A percentile compares a stretch with the other conserved stretches of the same genome.
phyloP scores from a whole-genome alignment of 768 basidiomycete genomes.

The Inosperma sp. region DNA sequence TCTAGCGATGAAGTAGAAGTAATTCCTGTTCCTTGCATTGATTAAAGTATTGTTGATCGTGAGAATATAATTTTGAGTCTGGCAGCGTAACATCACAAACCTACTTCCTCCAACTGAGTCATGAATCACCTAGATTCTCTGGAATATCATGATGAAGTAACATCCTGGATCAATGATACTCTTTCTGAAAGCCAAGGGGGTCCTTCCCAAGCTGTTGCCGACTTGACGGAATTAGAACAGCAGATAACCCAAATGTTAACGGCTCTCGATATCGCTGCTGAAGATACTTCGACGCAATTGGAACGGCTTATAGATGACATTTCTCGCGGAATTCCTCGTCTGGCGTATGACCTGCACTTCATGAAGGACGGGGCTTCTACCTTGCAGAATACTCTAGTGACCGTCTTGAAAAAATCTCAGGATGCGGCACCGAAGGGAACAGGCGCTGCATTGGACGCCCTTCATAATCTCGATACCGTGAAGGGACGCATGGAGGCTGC shows the following conservation, averaged over 20 bases:
- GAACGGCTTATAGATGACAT: constrained; percentile 92
- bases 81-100: too few species aligned
- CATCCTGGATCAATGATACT: constrained; percentile 70
- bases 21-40: constrained; percentile 52
- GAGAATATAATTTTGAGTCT: too few species aligned
- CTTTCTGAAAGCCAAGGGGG: constrained; percentile 38
- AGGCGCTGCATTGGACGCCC: constrained; percentile 60
- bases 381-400: constrained; percentile 61
- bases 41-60: too few species aligned
- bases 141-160: constrained; percentile 55
- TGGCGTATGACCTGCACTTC: constrained; percentile 95
- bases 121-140: constrained; percentile 49
- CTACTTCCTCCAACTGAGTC: too few species aligned
- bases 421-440: constrained; percentile 55
- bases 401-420: constrained; percentile 53
- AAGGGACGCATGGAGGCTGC: constrained; percentile 86
- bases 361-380: constrained; percentile 88
- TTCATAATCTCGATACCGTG: constrained; percentile 79
- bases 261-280: constrained; percentile 77
- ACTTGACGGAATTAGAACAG: constrained; percentile 61
- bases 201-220: constrained; percentile 24
- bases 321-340: constrained; percentile 81
- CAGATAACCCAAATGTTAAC: constrained; percentile 72
- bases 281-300: constrained; percentile 82
- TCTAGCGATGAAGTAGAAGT: constrained; percentile 43